Base-by-base conservation (phyloP, 2,329 filamentous ascomycete genomes). In the Tolypocladium sp. region DNA sequence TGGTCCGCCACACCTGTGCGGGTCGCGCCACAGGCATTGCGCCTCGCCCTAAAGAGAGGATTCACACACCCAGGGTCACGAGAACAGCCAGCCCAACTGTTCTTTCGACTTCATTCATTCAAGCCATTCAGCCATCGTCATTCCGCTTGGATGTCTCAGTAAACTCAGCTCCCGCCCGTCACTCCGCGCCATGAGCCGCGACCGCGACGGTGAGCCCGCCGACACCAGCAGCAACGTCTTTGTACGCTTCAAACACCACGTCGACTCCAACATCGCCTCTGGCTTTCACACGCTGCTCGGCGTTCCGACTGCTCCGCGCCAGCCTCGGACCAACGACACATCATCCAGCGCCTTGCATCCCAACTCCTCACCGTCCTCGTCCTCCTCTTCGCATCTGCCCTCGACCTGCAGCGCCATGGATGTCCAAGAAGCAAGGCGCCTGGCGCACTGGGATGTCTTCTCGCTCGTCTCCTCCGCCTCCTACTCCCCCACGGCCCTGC, bases 191-290 rank as follows among this genome's bases (percentile, higher is more conserved):
- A 68, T 67, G 68, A 56, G 56, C 33, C 64, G 62, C 38, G 60
- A 63, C 33, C 65, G 63, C 41, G 60, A 63, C 57, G 58, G 59
- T 60, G 58, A 66, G 15, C 40, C 55, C 52, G 46, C 58, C 37
- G 33, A 33, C 35, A 12, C 57, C 57, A 60, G 55, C 58, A 25
- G 56, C 57, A 62, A 59, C 58, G 25, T 60, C 56, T 65, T 65
- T 56, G 60, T 62, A 3, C 62, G 57, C 22, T 59, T 64, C 59
- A 64, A 59, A 54, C 60, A 63, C 42, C 69, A 73, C 59, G 70
- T 78, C 59, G 73, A 79, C 63, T 63, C 64, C 51, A 72, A 70
- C 58, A 66, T 78, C 60, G 67, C 69, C 44, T 67, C 71, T 27
- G 65, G 63, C 56, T 58, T 69, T 17, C 52, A 60, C 52, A 58